Evolutionary conservation across 2,329 filamentous ascomycete species (phyloP).

Genomic region (Penicillium olsonii): DNA sequence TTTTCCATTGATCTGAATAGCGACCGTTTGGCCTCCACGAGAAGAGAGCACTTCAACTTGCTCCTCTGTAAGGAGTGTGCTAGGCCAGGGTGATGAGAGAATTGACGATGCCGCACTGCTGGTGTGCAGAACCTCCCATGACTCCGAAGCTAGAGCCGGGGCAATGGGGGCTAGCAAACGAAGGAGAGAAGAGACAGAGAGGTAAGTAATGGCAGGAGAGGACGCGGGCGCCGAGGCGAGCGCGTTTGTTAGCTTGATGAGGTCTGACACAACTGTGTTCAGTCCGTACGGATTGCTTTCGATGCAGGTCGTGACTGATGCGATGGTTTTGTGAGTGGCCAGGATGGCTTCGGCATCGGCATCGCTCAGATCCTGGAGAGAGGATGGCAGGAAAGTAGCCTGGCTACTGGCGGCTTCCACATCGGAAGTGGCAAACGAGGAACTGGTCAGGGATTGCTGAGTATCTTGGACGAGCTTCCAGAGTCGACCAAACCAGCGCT

Average conservation of each 20-base stretch:
- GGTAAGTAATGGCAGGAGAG: conserved; percentile 41
- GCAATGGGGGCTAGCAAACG: conserved; percentile 77
- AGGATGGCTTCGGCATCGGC: conserved; percentile 58
- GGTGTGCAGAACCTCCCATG: conserved; percentile 64
- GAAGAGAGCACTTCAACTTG: conserved; percentile 50
- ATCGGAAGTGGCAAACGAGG: conserved; percentile 24
- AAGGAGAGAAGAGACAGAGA: conserved; percentile 60
- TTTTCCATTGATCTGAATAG: conserved; percentile 81
- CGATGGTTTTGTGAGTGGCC: conserved; percentile 66
- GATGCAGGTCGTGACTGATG: conserved; percentile 68
- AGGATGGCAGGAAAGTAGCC: conserved; percentile 28
- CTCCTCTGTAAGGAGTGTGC: conserved; percentile 38
- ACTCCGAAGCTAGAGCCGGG: conserved; percentile 79
- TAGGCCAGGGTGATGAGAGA: conserved; percentile 60
- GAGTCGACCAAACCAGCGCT: conserved; percentile 74
- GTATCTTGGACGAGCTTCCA: conserved; percentile 57
- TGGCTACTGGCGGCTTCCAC: conserved; percentile 20
- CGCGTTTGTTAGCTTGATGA: conserved; percentile 78
- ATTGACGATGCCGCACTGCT: conserved; percentile 36
- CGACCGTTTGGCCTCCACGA: conserved; percentile 54
- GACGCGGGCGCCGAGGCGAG: conserved; percentile 52
- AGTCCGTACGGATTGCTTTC: conserved; percentile 71
- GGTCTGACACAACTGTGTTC: conserved; percentile 80
- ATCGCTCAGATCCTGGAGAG: conserved; percentile 34
- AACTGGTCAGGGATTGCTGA: conserved; percentile 25